Conservation (phyloP, 306 rosid genomes). For the Cicer arietinum region DNA sequence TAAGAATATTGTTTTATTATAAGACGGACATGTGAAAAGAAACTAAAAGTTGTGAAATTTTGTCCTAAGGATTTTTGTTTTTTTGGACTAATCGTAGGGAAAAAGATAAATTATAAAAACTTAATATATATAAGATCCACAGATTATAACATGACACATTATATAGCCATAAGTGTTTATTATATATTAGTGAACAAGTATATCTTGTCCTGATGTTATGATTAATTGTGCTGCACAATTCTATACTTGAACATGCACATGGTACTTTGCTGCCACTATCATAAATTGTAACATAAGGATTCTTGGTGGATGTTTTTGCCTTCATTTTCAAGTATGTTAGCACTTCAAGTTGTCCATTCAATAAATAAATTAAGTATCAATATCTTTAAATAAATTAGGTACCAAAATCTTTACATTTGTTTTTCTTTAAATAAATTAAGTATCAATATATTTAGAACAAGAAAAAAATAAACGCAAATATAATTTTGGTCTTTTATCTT, state of each 20-base stretch:
- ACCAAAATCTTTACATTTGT: too few relatives aligned
- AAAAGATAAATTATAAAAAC: neutral
- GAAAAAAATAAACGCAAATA: too few relatives aligned
- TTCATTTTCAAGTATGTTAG: conserved; percentile 56
- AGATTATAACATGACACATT: conserved; percentile 10
- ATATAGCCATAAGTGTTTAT: conserved; percentile 4
- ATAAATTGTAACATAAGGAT: conserved; percentile 52
- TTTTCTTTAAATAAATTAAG: too few relatives aligned
- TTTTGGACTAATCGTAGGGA: too few relatives aligned
- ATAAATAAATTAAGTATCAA: too few relatives aligned
- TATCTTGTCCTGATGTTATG: conserved; percentile 44
- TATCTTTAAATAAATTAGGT: too few relatives aligned
- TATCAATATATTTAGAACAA: too few relatives aligned
- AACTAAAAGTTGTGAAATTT: too few relatives aligned
- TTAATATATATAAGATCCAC: neutral
- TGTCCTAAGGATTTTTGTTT: too few relatives aligned
- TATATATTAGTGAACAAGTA: conserved; percentile 41
- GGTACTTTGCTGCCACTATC: conserved; percentile 49
- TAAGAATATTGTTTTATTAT: neutral
- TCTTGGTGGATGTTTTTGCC: conserved; percentile 54
- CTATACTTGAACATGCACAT: conserved; percentile 50
- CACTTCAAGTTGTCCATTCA: conserved; percentile 22
- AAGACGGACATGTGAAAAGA: neutral
- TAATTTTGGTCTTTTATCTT: too few relatives aligned
- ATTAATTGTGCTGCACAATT: conserved; percentile 40